Evolutionary conservation across 768 basidiomycete species (phyloP), one percentile per base, ranked within the genome.

Genomic region (Suillus cothurnatus): DNA sequence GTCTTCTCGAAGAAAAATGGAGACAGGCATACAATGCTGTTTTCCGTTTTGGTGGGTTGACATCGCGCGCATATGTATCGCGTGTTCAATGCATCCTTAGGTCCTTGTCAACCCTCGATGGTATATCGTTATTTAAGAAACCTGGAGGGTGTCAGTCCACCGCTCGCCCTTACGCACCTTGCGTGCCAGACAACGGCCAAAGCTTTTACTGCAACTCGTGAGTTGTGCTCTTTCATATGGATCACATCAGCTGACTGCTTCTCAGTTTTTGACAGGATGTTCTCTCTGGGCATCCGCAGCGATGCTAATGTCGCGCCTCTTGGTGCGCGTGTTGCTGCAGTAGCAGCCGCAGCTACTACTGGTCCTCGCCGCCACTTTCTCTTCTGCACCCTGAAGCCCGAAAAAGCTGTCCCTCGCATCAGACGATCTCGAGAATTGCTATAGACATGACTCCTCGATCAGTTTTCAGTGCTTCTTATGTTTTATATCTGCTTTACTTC

Each of bases 1-100:
- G 89, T 15, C 78, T 92, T 6, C 83, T 97, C 9, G 95, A 97
- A 70, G 95, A 98, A 66, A 97, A 96, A 74, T 98, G 95, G 94
- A 81, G 88, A 49, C 92, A 93, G 71, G 94, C 93, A 0, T 95
- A 95, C 71, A 85, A 89, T 50, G 86, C 93, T 23, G 89, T 94
- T 9, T 93, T 94, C 74, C 86, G 94, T 50, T 95, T 95, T 75
- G 95, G 93, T 88, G 23, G 61, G 70, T 67, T 7, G 26, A 32
- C 8, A 19, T 21, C 41, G 28, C 62, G 23, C 41, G 28, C 39
- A 19, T 23, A 49, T 26, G 5, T 45, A 61, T 23, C 14, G 38
- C 61, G 49, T 14, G 26, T 17, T 45, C 49, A 56, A 28, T 31
- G 34, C 17, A 2, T 53, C 17, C 41, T 23, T 60, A 92, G 90